Base-by-base conservation (phyloP, 1,284 basidiomycete species). In the Ceratorhiza oryzae-sativae region DNA sequence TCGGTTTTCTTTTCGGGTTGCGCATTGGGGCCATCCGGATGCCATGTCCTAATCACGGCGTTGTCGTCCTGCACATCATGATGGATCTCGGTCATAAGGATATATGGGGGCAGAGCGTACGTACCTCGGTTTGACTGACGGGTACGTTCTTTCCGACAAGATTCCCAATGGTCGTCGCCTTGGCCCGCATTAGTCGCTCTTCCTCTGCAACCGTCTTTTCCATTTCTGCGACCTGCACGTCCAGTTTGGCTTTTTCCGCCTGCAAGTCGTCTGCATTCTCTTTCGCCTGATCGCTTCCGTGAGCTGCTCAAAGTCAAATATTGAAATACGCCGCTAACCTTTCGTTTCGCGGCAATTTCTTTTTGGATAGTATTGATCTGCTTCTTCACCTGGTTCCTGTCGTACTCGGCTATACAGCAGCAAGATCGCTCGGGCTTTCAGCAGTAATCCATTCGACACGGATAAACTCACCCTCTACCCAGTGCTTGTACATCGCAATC, bases 311-410 rank as follows among this genome's bases (percentile, higher is more conserved):
- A 23, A 27, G 18, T 18, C 5, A 4, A 45, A 30, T 20, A 59
- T 61, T 34, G 20, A 12, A n/a, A 39, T 36, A 39, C 32, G 6
- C 56, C 79, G 53, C 76, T 41, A 6, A 88, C 94, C 88, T 97
- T 98, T 82, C 94, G 97, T 87, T 96, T 97, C 2, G 88, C 85
- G 3, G 89, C 91, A 79, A 99, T 98, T 80, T 97, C 89, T 80
- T 98, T 98, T 83, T 98, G 95, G 9, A 95, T 85, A 12, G 88
- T 87, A 78, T 98, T 98, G 72, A 94, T 88, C 77, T 94, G 87
- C 79, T 95, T 94, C 78, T 90, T 87, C 59, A 92, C 81, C 32
- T 84, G 85, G 78, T 93, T 93, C 48, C 88, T 85, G 73, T 97
- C 92, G 79, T 89, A 98, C 78, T 95, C 91, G 84, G 93, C 94